Conservation (phyloP, 352 stramenopile species). For the Phytopythium cucurbitacearum region DNA sequence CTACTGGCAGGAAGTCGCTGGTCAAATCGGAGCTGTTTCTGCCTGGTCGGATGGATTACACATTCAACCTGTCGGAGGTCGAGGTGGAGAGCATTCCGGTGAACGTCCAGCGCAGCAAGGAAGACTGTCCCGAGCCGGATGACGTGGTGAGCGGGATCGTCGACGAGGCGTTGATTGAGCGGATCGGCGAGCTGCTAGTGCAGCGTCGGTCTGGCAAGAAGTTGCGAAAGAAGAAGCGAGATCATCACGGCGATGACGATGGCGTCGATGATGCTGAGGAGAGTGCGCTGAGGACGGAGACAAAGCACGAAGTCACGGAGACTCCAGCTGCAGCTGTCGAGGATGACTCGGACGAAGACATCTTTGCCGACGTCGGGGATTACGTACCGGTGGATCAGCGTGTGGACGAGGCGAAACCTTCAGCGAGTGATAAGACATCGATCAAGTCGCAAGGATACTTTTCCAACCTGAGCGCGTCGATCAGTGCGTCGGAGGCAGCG, state of each 20-base stretch:
- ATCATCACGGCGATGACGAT: not conserved
- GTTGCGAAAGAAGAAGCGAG: constrained; percentile 40
- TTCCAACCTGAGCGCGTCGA: constrained; percentile 58
- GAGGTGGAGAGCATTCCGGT: constrained; percentile 50
- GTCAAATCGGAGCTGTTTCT: constrained; percentile 66
- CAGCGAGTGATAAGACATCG: constrained; percentile 7
- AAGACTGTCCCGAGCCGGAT: constrained; percentile 59
- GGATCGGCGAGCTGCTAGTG: constrained; percentile 29
- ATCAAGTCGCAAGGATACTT: constrained; percentile 49
- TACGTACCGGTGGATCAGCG: constrained; percentile 67
- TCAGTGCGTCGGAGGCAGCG: constrained; percentile 44
- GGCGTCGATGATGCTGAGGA: constrained; percentile 1
- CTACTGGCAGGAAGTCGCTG: not conserved
- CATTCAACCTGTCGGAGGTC: constrained; percentile 39
- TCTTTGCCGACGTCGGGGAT: constrained; percentile 67
- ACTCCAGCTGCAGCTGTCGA: constrained; percentile 8
- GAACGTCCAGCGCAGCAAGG: constrained; percentile 67
- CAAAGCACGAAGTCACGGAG: not conserved
- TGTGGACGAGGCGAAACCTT: constrained; percentile 10
- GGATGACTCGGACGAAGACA: constrained; percentile 60
- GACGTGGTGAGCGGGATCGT: constrained; percentile 54
- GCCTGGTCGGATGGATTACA: constrained; percentile 72
- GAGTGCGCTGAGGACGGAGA: constrained; percentile 1
- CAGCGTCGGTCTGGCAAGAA: constrained; percentile 28
- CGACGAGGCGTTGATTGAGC: constrained; percentile 37